Percentiles rank a stretch among this genome's conserved stretches.
These are phyloP conservation scores for Chamaenerion angustifolium DNA, from an alignment of 345 rosid genomes.

Conservation along the genomic window DNA sequence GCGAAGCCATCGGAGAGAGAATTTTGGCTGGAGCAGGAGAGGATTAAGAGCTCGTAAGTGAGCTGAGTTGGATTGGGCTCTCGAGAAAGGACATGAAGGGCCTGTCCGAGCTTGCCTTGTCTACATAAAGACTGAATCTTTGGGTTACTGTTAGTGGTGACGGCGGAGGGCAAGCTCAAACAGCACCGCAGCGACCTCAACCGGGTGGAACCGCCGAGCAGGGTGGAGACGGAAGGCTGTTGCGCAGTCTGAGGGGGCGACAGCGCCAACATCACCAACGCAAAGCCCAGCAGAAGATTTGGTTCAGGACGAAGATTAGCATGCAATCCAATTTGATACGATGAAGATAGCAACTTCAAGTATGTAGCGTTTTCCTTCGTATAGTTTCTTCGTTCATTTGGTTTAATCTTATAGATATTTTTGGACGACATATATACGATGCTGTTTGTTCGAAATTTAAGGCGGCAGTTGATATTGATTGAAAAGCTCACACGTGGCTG, in stretches of 20 bases:
- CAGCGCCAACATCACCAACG: conserved; percentile 41
- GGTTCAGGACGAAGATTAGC: no score
- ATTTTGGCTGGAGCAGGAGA: conserved; percentile 40
- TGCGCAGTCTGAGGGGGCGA: conserved; percentile 20
- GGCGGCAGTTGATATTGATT: no score
- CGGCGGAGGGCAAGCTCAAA: conserved; percentile 9
- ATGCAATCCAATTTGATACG: no score
- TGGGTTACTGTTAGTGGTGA: conserved; percentile 25
- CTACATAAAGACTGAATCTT: conserved; percentile 54
- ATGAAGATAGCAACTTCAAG: no score
- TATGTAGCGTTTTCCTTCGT: no score
- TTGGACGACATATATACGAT: no score
- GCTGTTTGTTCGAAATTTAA: no score
- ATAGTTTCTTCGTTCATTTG: no score
- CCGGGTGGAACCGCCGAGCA: conserved; percentile 15
- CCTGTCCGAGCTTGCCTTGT: conserved; percentile 59
- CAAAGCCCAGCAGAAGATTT: not conserved
- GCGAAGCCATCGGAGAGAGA: conserved; percentile 43
- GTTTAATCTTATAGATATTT: no score
- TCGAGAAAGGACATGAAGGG: conserved; percentile 43
- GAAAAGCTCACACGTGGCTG: no score
- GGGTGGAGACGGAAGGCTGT: not conserved
- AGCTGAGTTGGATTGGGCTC: conserved; percentile 60
- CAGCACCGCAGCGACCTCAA: conserved; percentile 9
- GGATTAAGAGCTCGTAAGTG: conserved; percentile 75